phyloP scores from a whole-genome alignment of 495 filamentous ascomycete species.

The Parmelia sp. region DNA sequence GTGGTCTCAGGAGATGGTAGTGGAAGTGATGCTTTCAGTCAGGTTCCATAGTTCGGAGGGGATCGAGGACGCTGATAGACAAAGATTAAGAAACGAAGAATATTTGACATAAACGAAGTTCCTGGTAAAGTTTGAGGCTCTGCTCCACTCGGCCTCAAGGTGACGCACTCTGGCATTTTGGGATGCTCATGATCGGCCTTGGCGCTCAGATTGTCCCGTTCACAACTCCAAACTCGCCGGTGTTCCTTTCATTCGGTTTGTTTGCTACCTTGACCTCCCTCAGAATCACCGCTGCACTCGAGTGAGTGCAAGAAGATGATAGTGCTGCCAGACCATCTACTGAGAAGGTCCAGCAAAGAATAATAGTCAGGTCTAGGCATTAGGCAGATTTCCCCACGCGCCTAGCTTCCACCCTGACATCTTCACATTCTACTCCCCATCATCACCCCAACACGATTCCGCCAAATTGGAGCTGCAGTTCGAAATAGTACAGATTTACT shows the following conservation, averaged over 20 bases:
- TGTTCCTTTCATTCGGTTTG: not conserved
- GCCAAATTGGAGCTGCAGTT: not conserved
- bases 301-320: not conserved
- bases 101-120: no score
- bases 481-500: not conserved
- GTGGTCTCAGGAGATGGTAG: no score
- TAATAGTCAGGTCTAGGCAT: not conserved
- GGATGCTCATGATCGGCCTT: conserved; percentile 4
- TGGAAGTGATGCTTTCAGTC: no score
- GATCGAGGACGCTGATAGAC: not conserved
- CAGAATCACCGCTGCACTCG: not conserved
- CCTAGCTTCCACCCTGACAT: conserved; percentile 7
- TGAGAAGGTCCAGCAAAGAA: not conserved
- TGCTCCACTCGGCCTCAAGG: not conserved
- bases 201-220: not conserved
- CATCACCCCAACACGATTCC: not conserved
- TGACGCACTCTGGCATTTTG: not conserved
- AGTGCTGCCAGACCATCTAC: not conserved
- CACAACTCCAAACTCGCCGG: not conserved
- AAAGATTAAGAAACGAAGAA: no score
- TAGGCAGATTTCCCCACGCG: conserved; percentile 7
- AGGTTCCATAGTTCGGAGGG: no score
- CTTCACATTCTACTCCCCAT: not conserved
- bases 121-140: not conserved
- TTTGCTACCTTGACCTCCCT: not conserved